Evolutionary conservation across 306 rosid genomes (phyloP).

Genomic region (Purshia tridentata): DNA sequence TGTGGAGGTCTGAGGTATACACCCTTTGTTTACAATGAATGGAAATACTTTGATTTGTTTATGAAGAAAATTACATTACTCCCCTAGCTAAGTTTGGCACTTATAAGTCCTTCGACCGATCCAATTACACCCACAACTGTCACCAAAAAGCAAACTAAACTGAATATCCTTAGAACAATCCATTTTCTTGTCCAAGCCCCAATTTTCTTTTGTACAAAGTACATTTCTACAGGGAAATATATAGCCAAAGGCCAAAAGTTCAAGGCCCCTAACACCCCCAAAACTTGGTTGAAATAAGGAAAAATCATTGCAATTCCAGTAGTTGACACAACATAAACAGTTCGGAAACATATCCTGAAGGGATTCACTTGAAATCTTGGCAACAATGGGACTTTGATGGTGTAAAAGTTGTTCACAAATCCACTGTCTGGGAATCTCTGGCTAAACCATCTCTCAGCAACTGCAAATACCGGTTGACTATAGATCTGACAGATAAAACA

Average conservation of each 20-base stretch:
- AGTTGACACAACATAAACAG: slow-evolving; percentile 66
- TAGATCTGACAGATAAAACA: slow-evolving; percentile 46
- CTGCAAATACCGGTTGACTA: slow-evolving; percentile 58
- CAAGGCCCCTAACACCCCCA: slow-evolving; percentile 76
- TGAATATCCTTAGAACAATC: slow-evolving; percentile 56
- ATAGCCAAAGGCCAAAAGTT: slow-evolving; percentile 83
- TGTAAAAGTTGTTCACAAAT: slow-evolving; percentile 53
- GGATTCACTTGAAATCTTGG: slow-evolving; percentile 46
- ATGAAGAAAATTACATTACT: not conserved
- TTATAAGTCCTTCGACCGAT: slow-evolving; percentile 69
- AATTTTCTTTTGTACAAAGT: slow-evolving; percentile 65
- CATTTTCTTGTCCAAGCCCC: slow-evolving; percentile 69
- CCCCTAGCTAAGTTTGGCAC: slow-evolving; percentile 41
- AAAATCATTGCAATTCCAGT: slow-evolving; percentile 68
- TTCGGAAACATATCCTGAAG: slow-evolving; percentile 64
- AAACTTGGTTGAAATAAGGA: slow-evolving; percentile 79
- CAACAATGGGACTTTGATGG: slow-evolving; percentile 46
- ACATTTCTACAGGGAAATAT: slow-evolving; percentile 88
- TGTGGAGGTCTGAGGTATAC: too few species aligned
- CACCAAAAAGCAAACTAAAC: slow-evolving; percentile 62
- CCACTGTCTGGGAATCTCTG: slow-evolving; percentile 52
- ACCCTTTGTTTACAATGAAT: too few species aligned
- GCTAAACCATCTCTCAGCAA: slow-evolving; percentile 60
- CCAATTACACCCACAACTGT: slow-evolving; percentile 57
- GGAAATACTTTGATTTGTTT: not conserved